These are phyloP conservation scores for Malassezia sympodialis DNA, from an alignment of 1,284 basidiomycete genomes.

Conservation along the genomic window DNA sequence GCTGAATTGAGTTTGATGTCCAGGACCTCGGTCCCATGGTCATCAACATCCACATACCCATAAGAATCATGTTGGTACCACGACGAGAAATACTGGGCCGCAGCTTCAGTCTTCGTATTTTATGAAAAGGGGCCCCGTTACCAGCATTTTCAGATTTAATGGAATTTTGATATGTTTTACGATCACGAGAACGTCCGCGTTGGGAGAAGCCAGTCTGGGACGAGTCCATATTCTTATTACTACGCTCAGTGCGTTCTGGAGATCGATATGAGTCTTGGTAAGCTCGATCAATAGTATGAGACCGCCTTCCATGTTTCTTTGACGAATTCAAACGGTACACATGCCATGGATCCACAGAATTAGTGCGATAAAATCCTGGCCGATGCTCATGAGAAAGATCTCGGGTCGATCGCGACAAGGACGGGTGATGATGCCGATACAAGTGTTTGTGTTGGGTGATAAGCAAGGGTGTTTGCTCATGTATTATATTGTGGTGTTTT, in stretches of 20 bases:
- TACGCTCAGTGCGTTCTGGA: neutral
- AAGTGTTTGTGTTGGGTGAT: neutral
- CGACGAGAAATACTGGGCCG: conserved; percentile 12
- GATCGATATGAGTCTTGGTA: neutral
- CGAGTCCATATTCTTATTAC: neutral
- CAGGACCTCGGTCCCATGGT: neutral
- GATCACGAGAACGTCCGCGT: neutral
- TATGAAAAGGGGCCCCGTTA: neutral
- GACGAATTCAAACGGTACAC: conserved; percentile 1
- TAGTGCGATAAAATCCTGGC: neutral
- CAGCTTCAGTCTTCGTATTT: neutral
- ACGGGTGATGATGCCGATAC: neutral
- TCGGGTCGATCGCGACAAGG: neutral
- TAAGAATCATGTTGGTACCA: conserved; percentile 17
- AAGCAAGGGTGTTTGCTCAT: neutral
- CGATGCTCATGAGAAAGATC: neutral
- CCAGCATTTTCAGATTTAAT: neutral
- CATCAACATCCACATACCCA: conserved; percentile 10
- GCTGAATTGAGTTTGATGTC: neutral
- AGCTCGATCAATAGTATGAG: neutral
- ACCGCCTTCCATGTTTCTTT: neutral
- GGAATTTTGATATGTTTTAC: neutral
- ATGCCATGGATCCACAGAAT: conserved; percentile 1
- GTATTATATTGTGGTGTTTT: neutral
- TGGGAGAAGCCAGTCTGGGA: neutral